Base-by-base conservation (phyloP, 1,284 basidiomycete species). In the Malassezia slooffiae region DNA sequence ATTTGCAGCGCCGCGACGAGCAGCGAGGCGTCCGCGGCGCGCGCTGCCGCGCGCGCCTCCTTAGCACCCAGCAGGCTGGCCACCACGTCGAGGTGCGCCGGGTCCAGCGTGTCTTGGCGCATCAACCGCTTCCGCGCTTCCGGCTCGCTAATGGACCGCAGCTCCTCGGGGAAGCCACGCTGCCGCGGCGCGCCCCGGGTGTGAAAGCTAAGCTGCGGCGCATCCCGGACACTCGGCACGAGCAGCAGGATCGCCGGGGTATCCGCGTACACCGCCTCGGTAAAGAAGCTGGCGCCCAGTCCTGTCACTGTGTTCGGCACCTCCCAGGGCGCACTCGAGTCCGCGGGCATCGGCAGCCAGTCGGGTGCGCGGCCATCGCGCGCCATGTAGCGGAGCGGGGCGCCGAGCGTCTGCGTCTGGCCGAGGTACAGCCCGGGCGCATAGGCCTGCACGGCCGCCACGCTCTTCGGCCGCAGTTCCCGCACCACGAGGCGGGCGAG, bases 261-360 rank as follows among this genome's bases (percentile, higher is more conserved):
- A 4, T 16, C 15, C 10, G 8, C 3, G 32, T 34, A 34, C 26
- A 34, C 20, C 12, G 26, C 34, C 17, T 38, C 24, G 3, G 34
- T 21, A 17, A 34, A 34, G 6, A 48, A 27, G 8, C 40, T 41
- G 10, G 46, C 46, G 8, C 27, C 35, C 16, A 26, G 22, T 5
- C 46, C 46, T 5, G 35, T 34, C 15, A 42, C 24, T 1, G 27
- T 38, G 15, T 48, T 43, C n/a, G 46, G 46, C 9, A 31, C 27
- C 12, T 24, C 36, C 46, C 46, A 48, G 8, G 40, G 46, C 24
- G 16, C n/a, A 4, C 11, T 23, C 20, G n/a, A 6, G 15, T 23
- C 11, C 23, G 26, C 10, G 15, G 22, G n/a, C 3, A 21, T n/a
- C 13, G 32, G n/a, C 39, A 31, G 36, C 20, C 20, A 2, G 2